Base-by-base conservation (phyloP, 345 rosid species). In the Arabidopsis thaliana region DNA sequence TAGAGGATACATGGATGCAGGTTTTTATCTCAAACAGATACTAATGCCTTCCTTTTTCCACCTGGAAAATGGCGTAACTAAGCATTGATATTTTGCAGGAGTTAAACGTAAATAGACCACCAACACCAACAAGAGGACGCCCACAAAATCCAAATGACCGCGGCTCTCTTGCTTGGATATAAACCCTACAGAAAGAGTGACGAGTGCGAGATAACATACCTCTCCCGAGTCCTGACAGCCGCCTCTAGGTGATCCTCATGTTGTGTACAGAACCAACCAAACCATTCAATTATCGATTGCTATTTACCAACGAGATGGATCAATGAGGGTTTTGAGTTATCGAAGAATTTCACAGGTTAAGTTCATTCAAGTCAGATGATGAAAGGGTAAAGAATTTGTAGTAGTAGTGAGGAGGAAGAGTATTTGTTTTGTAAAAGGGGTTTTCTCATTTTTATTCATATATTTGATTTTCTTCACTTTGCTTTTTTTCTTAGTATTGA, bases 1-100 rank as follows among this genome's bases (percentile, higher is more conserved):
- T 82, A 24, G 99, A 95, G 72, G 98, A 95, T 82, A 93, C 97
- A 38, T 95, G 98, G 99, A 92, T 95, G 99, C 99, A 95, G 97
- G 99, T 95, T 56, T 71, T 37, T 14, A 52, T 24, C 59, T 72
- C 56, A 25, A 16, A 71, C 50, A 58, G 34, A 60, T 41, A 14
- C 44, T 16, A 28, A 13, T 28, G 20, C 52, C 33, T 48, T 66
- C 22, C 13, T 42, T 28, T n/a, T 6, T 16, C 51, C 32, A 14
- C 62, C 5, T 16, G 20, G 14, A 2, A 32, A 46, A 23, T 53
- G n/a, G 37, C 11, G 6, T 20, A n/a, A 6, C 38, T 44, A 20
- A 62, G 38, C 66, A 50, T 75, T 14, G 20, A n/a, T 23, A 3
- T 68, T 52, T 41, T 34, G 65, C 86, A 95, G 99, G 99, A 95